Evolutionary conservation across 2,329 filamentous ascomycete genomes (phyloP).

Genomic region (Cryphonectria nitschkei): DNA sequence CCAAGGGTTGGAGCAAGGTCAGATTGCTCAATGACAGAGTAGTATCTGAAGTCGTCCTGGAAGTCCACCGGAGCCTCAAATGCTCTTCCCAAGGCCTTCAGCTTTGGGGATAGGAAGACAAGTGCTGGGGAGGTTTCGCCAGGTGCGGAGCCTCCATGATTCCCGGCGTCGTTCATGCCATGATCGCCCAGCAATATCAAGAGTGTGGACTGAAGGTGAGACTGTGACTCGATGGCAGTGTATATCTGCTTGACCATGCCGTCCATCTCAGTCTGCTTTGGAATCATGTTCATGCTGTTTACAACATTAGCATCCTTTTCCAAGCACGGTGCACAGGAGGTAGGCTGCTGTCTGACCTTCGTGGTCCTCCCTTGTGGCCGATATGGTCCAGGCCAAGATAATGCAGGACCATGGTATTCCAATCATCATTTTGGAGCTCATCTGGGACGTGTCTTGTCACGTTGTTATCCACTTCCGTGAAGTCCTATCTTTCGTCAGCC

Average conservation of each 20-base stretch:
- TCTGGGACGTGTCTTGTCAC: slow-evolving; percentile 85
- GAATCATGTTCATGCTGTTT: slow-evolving; percentile 80
- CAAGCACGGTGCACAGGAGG: not conserved
- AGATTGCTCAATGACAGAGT: slow-evolving; percentile 85
- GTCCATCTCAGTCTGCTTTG: slow-evolving; percentile 96
- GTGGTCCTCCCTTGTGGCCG: slow-evolving; percentile 91
- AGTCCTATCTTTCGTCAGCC: slow-evolving; percentile 66
- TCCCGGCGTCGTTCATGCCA: slow-evolving; percentile 99
- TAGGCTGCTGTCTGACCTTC: slow-evolving; percentile 57
- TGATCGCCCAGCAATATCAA: slow-evolving; percentile 91
- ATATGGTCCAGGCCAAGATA: slow-evolving; percentile 97
- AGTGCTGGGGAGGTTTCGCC: slow-evolving; percentile 94
- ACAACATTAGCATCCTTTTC: not conserved
- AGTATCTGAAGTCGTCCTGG: slow-evolving; percentile 78
- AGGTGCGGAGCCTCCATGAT: slow-evolving; percentile 90
- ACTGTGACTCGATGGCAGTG: slow-evolving; percentile 68
- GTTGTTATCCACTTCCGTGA: slow-evolving; percentile 96
- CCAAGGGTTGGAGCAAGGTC: slow-evolving; percentile 91
- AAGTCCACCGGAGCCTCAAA: slow-evolving; percentile 59
- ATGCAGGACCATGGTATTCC: slow-evolving; percentile 92
- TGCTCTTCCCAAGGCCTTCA: slow-evolving; percentile 58
- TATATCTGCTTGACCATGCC: slow-evolving; percentile 77
- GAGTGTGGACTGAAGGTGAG: slow-evolving; percentile 76
- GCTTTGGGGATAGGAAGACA: slow-evolving; percentile 86
- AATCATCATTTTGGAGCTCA: slow-evolving; percentile 78